phyloP scores from a whole-genome alignment of 2,329 filamentous ascomycete genomes.

The Calonectria naviculata region DNA sequence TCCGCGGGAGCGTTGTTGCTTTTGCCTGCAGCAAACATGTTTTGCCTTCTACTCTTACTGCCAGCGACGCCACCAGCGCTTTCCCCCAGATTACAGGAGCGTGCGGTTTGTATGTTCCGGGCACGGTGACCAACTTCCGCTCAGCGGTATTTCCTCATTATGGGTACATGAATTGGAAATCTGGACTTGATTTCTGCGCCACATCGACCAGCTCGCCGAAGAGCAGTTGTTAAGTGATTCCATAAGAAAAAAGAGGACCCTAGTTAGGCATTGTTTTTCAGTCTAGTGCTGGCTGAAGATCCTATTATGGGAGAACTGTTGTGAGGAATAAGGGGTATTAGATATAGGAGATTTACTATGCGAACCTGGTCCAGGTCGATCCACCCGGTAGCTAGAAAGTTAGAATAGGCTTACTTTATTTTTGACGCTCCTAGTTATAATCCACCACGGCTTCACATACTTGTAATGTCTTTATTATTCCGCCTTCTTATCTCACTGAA shows the following conservation, averaged over 20 bases:
- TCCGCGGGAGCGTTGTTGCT: neutral
- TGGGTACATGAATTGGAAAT: neutral
- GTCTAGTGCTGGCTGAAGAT: neutral
- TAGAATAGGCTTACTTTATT: too few species aligned
- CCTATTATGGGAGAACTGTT: neutral
- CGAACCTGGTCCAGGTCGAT: neutral
- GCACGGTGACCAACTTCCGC: neutral
- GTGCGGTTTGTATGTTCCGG: neutral
- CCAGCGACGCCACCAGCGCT: neutral
- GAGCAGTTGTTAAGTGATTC: neutral
- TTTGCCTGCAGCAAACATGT: neutral
- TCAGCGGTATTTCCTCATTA: neutral
- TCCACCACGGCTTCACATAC: too few species aligned
- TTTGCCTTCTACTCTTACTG: neutral
- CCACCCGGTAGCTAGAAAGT: neutral
- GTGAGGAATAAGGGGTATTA: neutral
- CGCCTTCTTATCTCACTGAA: too few species aligned
- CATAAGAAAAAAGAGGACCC: neutral
- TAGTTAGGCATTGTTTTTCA: neutral
- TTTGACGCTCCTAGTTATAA: too few species aligned
- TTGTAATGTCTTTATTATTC: too few species aligned
- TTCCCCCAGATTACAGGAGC: neutral
- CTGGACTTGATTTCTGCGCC: neutral
- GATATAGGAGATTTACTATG: neutral
- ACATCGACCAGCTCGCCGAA: neutral